phyloP scores from a whole-genome alignment of 257 asterid genomes.

The Solanum dulcamara region DNA sequence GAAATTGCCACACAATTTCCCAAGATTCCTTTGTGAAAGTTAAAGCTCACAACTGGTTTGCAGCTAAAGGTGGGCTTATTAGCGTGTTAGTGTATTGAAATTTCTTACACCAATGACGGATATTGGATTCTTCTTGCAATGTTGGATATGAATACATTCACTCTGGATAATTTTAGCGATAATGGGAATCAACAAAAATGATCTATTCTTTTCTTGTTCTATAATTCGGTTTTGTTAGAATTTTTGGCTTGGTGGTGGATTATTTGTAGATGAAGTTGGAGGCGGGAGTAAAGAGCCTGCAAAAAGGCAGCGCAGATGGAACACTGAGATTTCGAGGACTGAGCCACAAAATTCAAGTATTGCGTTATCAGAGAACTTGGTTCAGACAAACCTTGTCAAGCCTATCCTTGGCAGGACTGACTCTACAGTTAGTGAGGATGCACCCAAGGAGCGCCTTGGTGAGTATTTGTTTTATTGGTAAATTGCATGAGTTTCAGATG shows the following conservation, averaged over 20 bases:
- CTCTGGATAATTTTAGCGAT: not conserved
- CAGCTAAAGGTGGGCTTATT: not conserved
- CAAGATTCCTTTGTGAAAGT: not conserved
- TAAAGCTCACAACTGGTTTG: not conserved
- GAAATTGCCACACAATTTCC: not conserved
- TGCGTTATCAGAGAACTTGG: not conserved
- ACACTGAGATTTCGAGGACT: not conserved
- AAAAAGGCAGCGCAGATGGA: constrained; percentile 25
- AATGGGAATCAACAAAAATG: not conserved
- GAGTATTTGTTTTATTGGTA: not conserved
- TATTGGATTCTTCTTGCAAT: not conserved
- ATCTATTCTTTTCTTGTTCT: not conserved
- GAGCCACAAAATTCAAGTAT: constrained; percentile 4
- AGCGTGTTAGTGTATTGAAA: not conserved
- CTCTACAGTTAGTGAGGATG: not conserved
- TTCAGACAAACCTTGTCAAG: not conserved
- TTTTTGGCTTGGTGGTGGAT: not conserved
- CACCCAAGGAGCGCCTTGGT: constrained; percentile 21
- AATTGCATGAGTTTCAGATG: not conserved
- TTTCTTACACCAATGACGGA: not conserved
- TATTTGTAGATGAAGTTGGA: constrained; percentile 6
- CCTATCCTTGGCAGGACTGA: not conserved
- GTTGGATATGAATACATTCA: not conserved
- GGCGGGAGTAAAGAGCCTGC: constrained; percentile 11
- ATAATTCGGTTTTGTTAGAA: not conserved